Evolutionary conservation across 2,329 filamentous ascomycete genomes (phyloP).

Genomic region (Penicillium olsonii): DNA sequence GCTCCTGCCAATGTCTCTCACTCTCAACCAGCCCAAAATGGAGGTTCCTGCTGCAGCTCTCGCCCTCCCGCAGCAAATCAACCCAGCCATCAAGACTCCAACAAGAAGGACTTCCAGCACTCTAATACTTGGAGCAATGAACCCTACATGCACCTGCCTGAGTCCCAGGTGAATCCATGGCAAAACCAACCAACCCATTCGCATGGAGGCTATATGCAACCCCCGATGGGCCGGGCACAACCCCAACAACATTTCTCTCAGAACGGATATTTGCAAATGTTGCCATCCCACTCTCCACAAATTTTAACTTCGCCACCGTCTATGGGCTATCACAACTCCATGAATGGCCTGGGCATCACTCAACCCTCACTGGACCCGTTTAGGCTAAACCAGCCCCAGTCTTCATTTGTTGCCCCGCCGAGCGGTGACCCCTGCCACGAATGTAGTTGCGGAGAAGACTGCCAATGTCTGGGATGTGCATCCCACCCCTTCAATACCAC

Average conservation of each 20-base stretch:
- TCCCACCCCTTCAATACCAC: constrained; percentile 50
- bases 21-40: constrained; percentile 2
- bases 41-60: constrained; percentile 34
- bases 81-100: background rate
- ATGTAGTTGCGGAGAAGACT: constrained; percentile 48
- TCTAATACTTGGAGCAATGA: constrained; percentile 13
- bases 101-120: constrained; percentile 9
- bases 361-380: constrained; percentile 19
- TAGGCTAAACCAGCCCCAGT: constrained; percentile 8
- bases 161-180: constrained; percentile 24
- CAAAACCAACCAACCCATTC: constrained; percentile 19
- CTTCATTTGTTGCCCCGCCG: constrained; percentile 11
- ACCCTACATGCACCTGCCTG: constrained; percentile 17
- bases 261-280: constrained; percentile 5
- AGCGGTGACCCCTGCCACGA: constrained; percentile 30
- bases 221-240: constrained; percentile 1
- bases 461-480: constrained; percentile 49
- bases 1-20: background rate
- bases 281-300: background rate
- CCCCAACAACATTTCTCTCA: background rate
- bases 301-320: constrained; percentile 9
- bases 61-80: background rate
- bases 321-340: constrained; percentile 14
- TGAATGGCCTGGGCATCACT: constrained; percentile 19
- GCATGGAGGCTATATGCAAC: constrained; percentile 16